Evolutionary conservation across 768 basidiomycete genomes (phyloP), one percentile per base, ranked within the genome.

Genomic region (Boletus eberwhitei): DNA sequence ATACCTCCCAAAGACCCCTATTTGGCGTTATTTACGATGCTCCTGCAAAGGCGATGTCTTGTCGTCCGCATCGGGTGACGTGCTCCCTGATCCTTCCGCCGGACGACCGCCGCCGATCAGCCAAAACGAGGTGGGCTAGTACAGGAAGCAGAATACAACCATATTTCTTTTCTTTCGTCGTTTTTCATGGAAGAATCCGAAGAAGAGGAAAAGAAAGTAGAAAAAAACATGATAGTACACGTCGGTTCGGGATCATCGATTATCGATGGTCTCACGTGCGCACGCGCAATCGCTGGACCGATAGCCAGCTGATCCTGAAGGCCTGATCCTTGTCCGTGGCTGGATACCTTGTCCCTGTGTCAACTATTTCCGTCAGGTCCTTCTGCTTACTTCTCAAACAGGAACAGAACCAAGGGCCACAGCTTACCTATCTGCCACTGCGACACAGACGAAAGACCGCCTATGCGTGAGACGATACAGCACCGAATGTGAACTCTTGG

Each of bases 1-100:
- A 59, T 53, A 53, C 41, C 34, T 37, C 31, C 24, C 14, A 16
- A 11, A 36, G 35, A 40, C 37, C 17, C 48, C 43, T 29, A 26
- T 58, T 51, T 45, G 55, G 19, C 31, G 48, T 31, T 50, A 21
- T 57, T 55, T 44, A 35, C 32, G 31, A n/a, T 12, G 2, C 8
- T 22, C 22, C 35, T 31, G 6, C 6, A 17, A n/a, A 22, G 14
- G 48, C 1, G 14, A 50, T 50, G 11, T 31, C 35, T 31, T 14
- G n/a, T 39, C 38, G 11, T 21, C n/a, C 4, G 19, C 8, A 29
- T 17, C 35, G 32, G 29, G 29, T 29, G 31, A 29, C 8, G 8
- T 9, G 29, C 29, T 9, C 29, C 29, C 29, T 29, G 8, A 29
- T 29, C 4, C 24, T 46, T 42, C 31, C 21, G 13, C 24, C 21